These are phyloP conservation scores for Penicillium egyptiacum DNA, from an alignment of 495 filamentous ascomycete genomes.

Conservation along the genomic window DNA sequence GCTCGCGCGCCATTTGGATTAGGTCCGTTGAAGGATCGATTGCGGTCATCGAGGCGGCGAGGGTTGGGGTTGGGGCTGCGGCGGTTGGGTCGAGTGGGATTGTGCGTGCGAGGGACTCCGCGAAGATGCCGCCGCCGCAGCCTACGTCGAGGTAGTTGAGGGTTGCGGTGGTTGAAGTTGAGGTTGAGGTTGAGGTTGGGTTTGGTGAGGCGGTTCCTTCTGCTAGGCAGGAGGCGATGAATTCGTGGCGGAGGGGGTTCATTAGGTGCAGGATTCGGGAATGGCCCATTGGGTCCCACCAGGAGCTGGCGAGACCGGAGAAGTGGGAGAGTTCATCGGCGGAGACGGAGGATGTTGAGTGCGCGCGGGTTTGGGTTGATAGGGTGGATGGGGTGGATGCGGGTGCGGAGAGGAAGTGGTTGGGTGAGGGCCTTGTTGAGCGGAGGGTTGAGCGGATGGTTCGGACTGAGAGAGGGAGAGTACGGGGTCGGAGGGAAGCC, in stretches of 20 bases:
- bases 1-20: conserved; percentile 71
- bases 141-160: conserved; percentile 86
- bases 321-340: conserved; percentile 90
- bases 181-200: conserved; percentile 12
- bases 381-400: not conserved
- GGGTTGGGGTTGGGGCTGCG: conserved; percentile 53
- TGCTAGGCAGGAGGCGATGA: conserved; percentile 71
- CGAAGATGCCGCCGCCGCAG: conserved; percentile 95
- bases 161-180: conserved; percentile 23
- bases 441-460: conserved; percentile 6
- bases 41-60: conserved; percentile 68
- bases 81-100: conserved; percentile 46
- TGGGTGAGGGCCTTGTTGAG: conserved; percentile 13
- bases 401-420: not conserved
- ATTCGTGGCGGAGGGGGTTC: conserved; percentile 95
- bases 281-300: conserved; percentile 96
- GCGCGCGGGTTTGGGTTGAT: conserved; percentile 32
- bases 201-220: conserved; percentile 24
- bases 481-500: conserved; percentile 14
- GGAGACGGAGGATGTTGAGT: conserved; percentile 69
- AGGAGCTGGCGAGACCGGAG: conserved; percentile 84
- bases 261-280: conserved; percentile 93
- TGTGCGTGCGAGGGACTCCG: conserved; percentile 82
- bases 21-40: conserved; percentile 84
- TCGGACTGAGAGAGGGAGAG: conserved; percentile 13